A percentile compares a stretch with the other conserved stretches of the same genome.
Conservation (phyloP, 148 eudicot genomes). For the Rhododendron ovatum region DNA sequence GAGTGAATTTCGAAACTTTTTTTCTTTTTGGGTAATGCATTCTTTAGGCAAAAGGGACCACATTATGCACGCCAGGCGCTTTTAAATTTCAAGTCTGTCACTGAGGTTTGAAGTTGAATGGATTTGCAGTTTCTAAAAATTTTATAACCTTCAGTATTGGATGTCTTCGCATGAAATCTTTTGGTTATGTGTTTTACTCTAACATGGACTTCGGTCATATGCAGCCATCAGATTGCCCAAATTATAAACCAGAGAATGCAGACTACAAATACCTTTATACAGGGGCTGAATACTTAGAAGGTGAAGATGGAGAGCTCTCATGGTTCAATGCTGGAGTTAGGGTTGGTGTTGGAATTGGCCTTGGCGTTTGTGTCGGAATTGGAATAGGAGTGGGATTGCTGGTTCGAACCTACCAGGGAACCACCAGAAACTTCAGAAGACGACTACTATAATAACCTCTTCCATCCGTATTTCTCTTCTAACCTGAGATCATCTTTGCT, state of each 20-base stretch:
- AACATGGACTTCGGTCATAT: neutral
- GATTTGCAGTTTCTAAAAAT: neutral
- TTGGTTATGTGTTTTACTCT: neutral
- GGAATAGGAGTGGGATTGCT: conserved; percentile 77
- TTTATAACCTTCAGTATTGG: neutral
- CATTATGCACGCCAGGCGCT: neutral
- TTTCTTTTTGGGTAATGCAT: neutral
- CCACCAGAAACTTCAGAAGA: conserved; percentile 53
- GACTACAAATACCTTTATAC: conserved; percentile 24
- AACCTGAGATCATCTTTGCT: conserved; percentile 1
- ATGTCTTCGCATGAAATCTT: neutral
- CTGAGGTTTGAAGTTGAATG: neutral
- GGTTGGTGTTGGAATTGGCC: conserved; percentile 76
- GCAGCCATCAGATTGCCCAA: conserved; percentile 20
- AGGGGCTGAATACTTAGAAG: conserved; percentile 49
- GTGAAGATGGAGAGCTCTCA: conserved; percentile 67
- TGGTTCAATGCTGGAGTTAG: conserved; percentile 80
- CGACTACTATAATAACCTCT: conserved; percentile 31
- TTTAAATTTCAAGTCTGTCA: neutral
- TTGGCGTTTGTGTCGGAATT: conserved; percentile 60
- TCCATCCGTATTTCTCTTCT: neutral
- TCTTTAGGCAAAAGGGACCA: neutral
- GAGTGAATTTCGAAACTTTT: neutral
- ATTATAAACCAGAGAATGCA: conserved; percentile 15
- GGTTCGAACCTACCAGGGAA: conserved; percentile 69